phyloP scores from a whole-genome alignment of 1,284 basidiomycete genomes.

The Microstroma glucosiphilum region DNA sequence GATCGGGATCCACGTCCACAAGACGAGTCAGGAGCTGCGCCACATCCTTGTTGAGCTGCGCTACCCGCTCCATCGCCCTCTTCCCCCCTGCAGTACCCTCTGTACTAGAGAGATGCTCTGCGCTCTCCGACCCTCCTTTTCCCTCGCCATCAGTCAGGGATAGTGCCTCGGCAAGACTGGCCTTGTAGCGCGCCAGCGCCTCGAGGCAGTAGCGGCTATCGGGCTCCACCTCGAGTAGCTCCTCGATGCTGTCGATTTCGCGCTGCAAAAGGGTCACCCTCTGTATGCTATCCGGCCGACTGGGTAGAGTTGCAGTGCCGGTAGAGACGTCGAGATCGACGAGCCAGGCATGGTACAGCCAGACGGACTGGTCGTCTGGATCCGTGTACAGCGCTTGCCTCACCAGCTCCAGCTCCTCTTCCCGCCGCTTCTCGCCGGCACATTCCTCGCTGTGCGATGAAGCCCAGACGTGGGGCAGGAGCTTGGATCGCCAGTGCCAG shows the following conservation, averaged over 20 bases:
- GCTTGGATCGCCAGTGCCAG: conserved; percentile 93
- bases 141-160: conserved; percentile 15
- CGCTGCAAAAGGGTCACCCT: conserved; percentile 55
- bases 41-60: conserved; percentile 6
- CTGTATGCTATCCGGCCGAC: not conserved
- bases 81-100: no score
- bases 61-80: conserved; percentile 23
- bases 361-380: conserved; percentile 89
- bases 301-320: not conserved
- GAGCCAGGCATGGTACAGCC: conserved; percentile 97
- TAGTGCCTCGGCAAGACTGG: not conserved
- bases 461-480: conserved; percentile 66
- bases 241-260: conserved; percentile 76
- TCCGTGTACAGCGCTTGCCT: conserved; percentile 94
- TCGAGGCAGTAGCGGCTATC: conserved; percentile 60
- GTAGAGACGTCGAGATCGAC: conserved; percentile 58
- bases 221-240: conserved; percentile 81
- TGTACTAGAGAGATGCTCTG: conserved; percentile 21
- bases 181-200: not conserved
- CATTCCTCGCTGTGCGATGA: conserved; percentile 15
- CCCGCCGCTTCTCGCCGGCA: conserved; percentile 63
- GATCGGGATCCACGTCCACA: conserved; percentile 32
- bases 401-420: conserved; percentile 74
- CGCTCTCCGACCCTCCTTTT: not conserved
- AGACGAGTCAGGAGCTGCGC: conserved; percentile 14